Evolutionary conservation across 805 yeast species (phyloP).

Genomic region (Spathaspora hagerdaliae): DNA sequence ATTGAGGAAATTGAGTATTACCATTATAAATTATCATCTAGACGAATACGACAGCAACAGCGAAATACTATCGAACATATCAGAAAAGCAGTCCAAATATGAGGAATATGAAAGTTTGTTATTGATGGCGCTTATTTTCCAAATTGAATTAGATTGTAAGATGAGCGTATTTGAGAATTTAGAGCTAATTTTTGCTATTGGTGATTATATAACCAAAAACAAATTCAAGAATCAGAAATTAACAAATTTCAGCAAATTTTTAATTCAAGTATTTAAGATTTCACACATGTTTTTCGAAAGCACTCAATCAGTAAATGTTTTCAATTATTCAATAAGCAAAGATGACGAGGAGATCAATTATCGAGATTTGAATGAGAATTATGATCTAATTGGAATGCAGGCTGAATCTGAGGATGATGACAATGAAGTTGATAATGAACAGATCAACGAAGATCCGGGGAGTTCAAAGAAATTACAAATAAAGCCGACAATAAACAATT

Average conservation of each 20-base stretch:
- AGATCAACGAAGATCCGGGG: slow-evolving; percentile 1
- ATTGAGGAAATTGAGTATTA: slow-evolving; percentile 32
- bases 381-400: slow-evolving; percentile 23
- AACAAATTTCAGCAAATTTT: slow-evolving; percentile 19
- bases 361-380: slow-evolving; percentile 39
- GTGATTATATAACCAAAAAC: slow-evolving; percentile 26
- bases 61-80: slow-evolving; percentile 1
- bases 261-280: slow-evolving; percentile 27
- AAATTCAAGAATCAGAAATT: slow-evolving; percentile 12
- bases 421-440: slow-evolving; percentile 10
- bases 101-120: slow-evolving; percentile 29
- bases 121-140: slow-evolving; percentile 33
- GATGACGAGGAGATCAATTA: slow-evolving; percentile 36
- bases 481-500: slow-evolving; percentile 22
- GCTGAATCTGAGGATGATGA: slow-evolving; percentile 12
- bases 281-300: slow-evolving; percentile 39
- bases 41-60: slow-evolving; percentile 35
- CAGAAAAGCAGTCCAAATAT: slow-evolving; percentile 6
- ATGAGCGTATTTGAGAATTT: slow-evolving; percentile 41
- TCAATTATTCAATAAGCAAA: slow-evolving; percentile 40
- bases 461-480: slow-evolving; percentile 9
- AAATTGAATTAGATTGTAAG: slow-evolving; percentile 33
- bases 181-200: slow-evolving; percentile 38
- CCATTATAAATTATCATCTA: slow-evolving; percentile 34
- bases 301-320: slow-evolving; percentile 46